A percentile compares a stretch with the other conserved stretches of the same genome.
Conservation (phyloP, 352 stramenopile species). For the Thalassiosira exigua region DNA sequence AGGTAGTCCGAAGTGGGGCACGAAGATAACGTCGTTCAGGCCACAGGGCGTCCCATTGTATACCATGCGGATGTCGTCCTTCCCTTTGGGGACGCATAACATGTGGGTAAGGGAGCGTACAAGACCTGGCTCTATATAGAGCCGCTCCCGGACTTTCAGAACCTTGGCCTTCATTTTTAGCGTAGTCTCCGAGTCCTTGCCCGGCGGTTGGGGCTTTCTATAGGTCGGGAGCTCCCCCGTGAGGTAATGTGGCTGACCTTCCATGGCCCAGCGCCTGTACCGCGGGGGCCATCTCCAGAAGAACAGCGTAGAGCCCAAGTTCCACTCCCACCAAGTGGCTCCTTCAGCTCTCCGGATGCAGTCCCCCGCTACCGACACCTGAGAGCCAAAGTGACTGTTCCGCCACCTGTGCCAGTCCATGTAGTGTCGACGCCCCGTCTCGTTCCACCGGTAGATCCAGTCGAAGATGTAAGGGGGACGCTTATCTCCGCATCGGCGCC, state of each 20-base stretch:
- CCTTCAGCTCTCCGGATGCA: background rate
- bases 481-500: too few relatives aligned
- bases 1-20: slow-evolving; percentile 40
- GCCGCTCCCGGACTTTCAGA: background rate
- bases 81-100: slow-evolving; percentile 39
- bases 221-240: background rate
- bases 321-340: slow-evolving; percentile 21
- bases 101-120: slow-evolving; percentile 18
- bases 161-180: slow-evolving; percentile 15
- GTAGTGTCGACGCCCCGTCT: background rate
- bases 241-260: slow-evolving; percentile 19
- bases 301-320: slow-evolving; percentile 3
- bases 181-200: background rate
- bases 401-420: too few relatives aligned
- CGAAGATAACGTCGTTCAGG: slow-evolving; percentile 43
- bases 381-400: background rate
- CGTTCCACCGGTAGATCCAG: too few relatives aligned
- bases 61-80: slow-evolving; percentile 50
- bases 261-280: background rate
- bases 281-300: slow-evolving; percentile 24
- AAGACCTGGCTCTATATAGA: slow-evolving; percentile 12
- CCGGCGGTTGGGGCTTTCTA: background rate
- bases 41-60: slow-evolving; percentile 44
- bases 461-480: too few relatives aligned
- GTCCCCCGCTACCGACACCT: background rate